A percentile compares a stretch with the other conserved stretches of the same genome.
Evolutionary conservation across 441 rosid species (phyloP).

Genomic region (Rhodomyrtus psidioides): DNA sequence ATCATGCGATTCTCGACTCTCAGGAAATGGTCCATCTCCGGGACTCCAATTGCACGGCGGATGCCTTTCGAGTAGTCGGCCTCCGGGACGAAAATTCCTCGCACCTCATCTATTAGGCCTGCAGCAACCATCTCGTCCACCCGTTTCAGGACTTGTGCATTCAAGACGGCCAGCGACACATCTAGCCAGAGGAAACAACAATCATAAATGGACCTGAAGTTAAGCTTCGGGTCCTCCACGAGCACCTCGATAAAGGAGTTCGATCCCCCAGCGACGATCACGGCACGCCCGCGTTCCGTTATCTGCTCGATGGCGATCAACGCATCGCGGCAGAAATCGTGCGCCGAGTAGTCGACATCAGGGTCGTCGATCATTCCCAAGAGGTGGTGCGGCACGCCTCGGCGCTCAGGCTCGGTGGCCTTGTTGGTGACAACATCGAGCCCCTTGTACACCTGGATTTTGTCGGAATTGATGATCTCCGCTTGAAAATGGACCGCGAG

Average conservation of each 20-base stretch:
- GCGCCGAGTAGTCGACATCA: background rate
- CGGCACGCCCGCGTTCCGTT: background rate
- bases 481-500: background rate
- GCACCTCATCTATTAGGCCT: slow-evolving; percentile 19
- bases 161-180: slow-evolving; percentile 2
- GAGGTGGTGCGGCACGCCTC: background rate
- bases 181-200: slow-evolving; percentile 27
- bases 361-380: background rate
- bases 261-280: background rate
- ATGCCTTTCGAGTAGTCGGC: slow-evolving; percentile 19
- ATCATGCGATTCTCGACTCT: background rate
- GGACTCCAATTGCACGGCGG: slow-evolving; percentile 22
- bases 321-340: background rate
- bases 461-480: slow-evolving; percentile 1
- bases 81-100: background rate
- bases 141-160: background rate
- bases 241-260: slow-evolving; percentile 15
- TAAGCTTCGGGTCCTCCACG: background rate
- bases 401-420: background rate
- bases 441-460: background rate
- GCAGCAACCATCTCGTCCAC: slow-evolving; percentile 21
- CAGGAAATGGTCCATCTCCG: slow-evolving; percentile 18
- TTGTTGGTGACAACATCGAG: slow-evolving; percentile 3
- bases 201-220: slow-evolving; percentile 5
- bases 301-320: background rate